Percentiles rank a stretch among this genome's conserved stretches.
These are phyloP conservation scores for Tulasnella sp. DNA, from an alignment of 768 basidiomycete genomes.

Conservation along the genomic window DNA sequence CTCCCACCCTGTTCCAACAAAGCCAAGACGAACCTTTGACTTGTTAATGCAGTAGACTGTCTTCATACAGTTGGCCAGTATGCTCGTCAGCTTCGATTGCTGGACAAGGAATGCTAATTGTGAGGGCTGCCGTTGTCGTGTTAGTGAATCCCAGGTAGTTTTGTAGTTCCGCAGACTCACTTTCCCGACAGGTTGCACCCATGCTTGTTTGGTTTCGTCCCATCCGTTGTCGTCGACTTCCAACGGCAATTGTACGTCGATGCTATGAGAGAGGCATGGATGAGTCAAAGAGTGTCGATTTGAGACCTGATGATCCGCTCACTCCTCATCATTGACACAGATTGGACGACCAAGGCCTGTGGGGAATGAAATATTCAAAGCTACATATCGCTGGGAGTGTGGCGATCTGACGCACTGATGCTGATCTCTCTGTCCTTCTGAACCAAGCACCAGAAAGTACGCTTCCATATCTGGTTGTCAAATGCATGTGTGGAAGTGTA, in stretches of 20 bases:
- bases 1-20: conserved; percentile 46
- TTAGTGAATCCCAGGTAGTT: conserved; percentile 45
- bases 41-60: conserved; percentile 69
- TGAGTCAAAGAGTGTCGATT: background rate
- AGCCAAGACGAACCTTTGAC: conserved; percentile 42
- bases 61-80: conserved; percentile 48
- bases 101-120: conserved; percentile 46
- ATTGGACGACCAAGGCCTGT: conserved; percentile 50
- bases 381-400: background rate
- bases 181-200: conserved; percentile 51
- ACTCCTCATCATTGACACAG: conserved; percentile 68
- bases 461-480: conserved; percentile 68
- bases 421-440: conserved; percentile 28
- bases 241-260: conserved; percentile 58
- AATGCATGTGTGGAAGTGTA: conserved; percentile 35
- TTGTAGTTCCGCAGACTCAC: background rate
- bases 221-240: conserved; percentile 81
- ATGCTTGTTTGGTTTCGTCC: conserved; percentile 47
- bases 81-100: conserved; percentile 46
- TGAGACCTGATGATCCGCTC: conserved; percentile 23
- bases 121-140: conserved; percentile 43
- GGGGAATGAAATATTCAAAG: background rate
- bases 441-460: conserved; percentile 55
- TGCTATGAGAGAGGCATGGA: conserved; percentile 34
- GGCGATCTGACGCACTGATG: conserved; percentile 22